Percentiles rank a stretch among this genome's conserved stretches.
Evolutionary conservation across 352 stramenopile genomes (phyloP).

Genomic region (Globisporangium okanoganense): DNA sequence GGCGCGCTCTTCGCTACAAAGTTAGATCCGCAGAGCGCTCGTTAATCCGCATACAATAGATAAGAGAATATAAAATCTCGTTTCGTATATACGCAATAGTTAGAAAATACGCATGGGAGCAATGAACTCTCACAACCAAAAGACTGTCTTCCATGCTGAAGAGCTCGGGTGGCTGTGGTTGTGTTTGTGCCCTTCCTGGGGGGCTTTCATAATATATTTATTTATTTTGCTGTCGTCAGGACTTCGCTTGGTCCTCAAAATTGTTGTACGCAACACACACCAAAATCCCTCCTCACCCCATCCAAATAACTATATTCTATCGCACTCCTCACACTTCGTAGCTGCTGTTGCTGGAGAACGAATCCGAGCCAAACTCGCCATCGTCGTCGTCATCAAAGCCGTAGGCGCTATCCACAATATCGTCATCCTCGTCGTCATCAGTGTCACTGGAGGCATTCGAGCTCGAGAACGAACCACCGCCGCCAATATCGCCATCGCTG

Average conservation of each 20-base stretch:
- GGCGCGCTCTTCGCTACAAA: not conserved
- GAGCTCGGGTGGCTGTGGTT: not conserved
- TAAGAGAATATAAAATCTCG: too few relatives aligned
- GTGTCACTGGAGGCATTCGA: not conserved
- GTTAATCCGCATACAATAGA: too few relatives aligned
- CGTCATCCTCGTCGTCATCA: not conserved
- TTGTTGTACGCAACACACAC: not conserved
- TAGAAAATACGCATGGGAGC: too few relatives aligned
- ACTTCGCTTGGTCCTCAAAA: not conserved
- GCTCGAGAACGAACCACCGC: constrained; percentile 2
- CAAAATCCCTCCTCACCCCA: not conserved
- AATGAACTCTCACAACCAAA: too few relatives aligned
- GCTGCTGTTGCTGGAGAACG: constrained; percentile 10
- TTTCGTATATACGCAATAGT: too few relatives aligned
- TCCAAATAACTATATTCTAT: not conserved
- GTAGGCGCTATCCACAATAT: constrained; percentile 4
- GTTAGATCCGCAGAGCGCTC: not conserved
- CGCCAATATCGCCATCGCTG: not conserved
- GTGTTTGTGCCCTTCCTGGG: not conserved
- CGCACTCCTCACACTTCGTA: constrained; percentile 1
- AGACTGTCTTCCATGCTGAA: too few relatives aligned
- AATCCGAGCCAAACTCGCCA: not conserved
- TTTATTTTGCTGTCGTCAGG: not conserved
- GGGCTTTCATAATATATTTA: not conserved
- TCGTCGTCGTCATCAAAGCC: constrained; percentile 6